Percentiles rank a stretch among this genome's conserved stretches.
These are phyloP conservation scores for Otatea glauca DNA, from an alignment of 176 grass and related monocot species.

Conservation along the genomic window DNA sequence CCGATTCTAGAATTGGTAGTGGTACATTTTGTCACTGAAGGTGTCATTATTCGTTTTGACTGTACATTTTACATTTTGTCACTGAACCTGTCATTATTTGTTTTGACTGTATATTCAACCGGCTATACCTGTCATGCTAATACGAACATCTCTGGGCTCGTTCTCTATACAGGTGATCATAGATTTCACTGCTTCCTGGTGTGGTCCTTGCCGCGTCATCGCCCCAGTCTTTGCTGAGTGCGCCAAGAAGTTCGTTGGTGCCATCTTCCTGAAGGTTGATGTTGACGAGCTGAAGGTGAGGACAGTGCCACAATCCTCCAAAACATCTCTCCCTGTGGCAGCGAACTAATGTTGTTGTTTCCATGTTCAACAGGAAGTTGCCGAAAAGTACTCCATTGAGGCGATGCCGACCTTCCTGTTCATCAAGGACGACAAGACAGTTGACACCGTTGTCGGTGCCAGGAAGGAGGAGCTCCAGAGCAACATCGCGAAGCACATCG, in stretches of 20 bases:
- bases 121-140: background rate
- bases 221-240: slow-evolving; percentile 58
- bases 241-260: slow-evolving; percentile 54
- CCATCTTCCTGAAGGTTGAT: slow-evolving; percentile 73
- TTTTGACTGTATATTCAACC: background rate
- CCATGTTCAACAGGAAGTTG: slow-evolving; percentile 40
- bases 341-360: background rate
- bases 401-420: slow-evolving; percentile 75
- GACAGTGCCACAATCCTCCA: background rate
- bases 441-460: slow-evolving; percentile 55
- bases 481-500: slow-evolving; percentile 20
- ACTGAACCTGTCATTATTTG: background rate
- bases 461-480: slow-evolving; percentile 47
- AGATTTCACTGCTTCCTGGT: slow-evolving; percentile 88
- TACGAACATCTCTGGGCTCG: background rate
- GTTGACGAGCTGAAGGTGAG: slow-evolving; percentile 77
- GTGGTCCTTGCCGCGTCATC: slow-evolving; percentile 66
- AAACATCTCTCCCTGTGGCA: background rate
- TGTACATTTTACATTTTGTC: too few species aligned
- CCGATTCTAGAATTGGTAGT: background rate
- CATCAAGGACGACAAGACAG: slow-evolving; percentile 44
- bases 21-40: too few species aligned
- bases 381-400: slow-evolving; percentile 40
- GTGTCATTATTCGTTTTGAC: too few species aligned
- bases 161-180: slow-evolving; percentile 58